Percentiles rank a stretch among this genome's conserved stretches.
Conservation (phyloP, 2,329 filamentous ascomycete genomes). For the Monosporascus sp. region DNA sequence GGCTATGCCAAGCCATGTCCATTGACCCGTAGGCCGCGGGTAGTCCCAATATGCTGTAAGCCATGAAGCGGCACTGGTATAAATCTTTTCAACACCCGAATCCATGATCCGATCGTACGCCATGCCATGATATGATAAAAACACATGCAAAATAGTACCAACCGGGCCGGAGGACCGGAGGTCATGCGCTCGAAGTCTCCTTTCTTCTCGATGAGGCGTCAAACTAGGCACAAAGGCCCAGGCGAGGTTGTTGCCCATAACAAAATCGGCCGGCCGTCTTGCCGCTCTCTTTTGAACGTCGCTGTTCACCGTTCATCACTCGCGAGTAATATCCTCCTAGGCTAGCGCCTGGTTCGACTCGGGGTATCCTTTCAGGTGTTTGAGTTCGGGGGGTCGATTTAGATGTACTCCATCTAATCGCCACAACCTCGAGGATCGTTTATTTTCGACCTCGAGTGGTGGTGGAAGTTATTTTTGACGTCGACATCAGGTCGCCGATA, state of each 20-base stretch:
- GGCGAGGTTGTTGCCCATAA: background rate
- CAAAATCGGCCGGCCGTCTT: background rate
- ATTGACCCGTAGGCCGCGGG: conserved; percentile 13
- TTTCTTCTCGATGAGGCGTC: background rate
- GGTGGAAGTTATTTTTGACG: conserved; percentile 65
- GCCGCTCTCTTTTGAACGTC: background rate
- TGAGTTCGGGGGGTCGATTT: background rate
- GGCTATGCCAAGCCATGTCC: conserved; percentile 18
- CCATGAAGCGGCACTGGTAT: conserved; percentile 26
- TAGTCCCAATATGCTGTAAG: conserved; percentile 23
- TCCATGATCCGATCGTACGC: conserved; percentile 13
- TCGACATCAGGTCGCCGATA: conserved; percentile 91
- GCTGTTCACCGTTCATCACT: background rate
- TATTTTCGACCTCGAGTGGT: conserved; percentile 50
- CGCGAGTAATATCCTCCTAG: background rate
- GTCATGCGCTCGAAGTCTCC: conserved; percentile 1
- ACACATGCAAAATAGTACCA: conserved; percentile 19
- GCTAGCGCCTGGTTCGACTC: background rate
- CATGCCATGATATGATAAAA: conserved; percentile 17
- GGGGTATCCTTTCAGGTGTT: background rate
- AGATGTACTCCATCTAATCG: background rate
- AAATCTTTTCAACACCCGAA: conserved; percentile 27
- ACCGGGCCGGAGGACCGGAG: conserved; percentile 7
- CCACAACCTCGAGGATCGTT: conserved; percentile 10
- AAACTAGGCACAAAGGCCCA: background rate